Base-by-base conservation (phyloP, 2,329 filamentous ascomycete species). In the Ilyonectria mors-panacis region DNA sequence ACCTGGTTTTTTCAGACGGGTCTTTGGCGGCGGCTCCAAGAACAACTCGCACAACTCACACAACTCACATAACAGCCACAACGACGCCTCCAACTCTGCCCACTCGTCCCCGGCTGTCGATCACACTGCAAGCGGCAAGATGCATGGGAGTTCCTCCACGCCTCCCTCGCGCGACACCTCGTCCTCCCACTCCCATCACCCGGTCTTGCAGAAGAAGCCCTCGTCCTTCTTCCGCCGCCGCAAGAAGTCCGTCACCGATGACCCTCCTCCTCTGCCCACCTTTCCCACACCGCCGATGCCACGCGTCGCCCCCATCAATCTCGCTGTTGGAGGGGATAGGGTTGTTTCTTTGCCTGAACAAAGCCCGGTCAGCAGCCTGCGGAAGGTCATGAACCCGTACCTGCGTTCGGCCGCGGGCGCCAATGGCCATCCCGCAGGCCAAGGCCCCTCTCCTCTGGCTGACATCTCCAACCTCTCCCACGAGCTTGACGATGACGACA, bases 141-240 rank as follows among this genome's bases (percentile, higher is more conserved):
- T 81, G 57, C 85, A 86, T 70, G 78, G 84, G 58, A 89, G 88
- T 75, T 73, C 79, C 45, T 82, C 85, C 44, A 80, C 83, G 23
- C 84, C 87, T 39, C 85, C 87, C 2, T 86, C 86, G 5, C 81
- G 87, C 65, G 86, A 89, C 70, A 74, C 78, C 1, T 77, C 78
- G 6, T 81, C 81, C 28, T 81, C 81, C 23, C 80, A 82, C 60
- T 85, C 86, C 37, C 83, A 85, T 56, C 84, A 84, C 17, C 84
- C 86, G 63, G 81, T 84, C 21, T 83, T 98, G 58, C 93, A 93
- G 75, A 98, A 98, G 85, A 98, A 98, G 80, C 89, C 94, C 4
- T 97, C 95, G 1, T 95, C 94, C 0, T 98, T 99, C 83, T 98
- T 98, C 83, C 89, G 96, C 69, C 88, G 96, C 66, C 89, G 95